These are phyloP conservation scores for Metarhizium rileyi DNA, from an alignment of 2,329 filamentous ascomycete genomes.

Conservation along the genomic window DNA sequence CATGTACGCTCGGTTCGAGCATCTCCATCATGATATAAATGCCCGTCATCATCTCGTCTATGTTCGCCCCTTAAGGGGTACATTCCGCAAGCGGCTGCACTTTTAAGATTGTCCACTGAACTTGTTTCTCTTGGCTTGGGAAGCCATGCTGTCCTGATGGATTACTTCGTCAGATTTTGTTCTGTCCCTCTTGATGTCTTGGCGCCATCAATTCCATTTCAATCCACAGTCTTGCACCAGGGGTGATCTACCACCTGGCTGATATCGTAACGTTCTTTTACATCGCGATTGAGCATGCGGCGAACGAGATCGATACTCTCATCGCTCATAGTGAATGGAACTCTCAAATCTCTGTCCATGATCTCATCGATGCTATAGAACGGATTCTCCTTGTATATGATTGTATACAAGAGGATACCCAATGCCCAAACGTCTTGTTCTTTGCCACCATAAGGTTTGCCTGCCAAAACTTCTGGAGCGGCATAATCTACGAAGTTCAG, in stretches of 20 bases:
- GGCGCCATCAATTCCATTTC: neutral
- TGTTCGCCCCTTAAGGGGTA: neutral
- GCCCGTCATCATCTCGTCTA: neutral
- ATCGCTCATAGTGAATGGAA: conserved; percentile 82
- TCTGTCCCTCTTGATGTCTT: neutral
- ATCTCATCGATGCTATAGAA: conserved; percentile 99
- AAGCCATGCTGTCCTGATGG: neutral
- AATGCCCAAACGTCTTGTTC: conserved; percentile 98
- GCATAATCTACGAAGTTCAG: conserved; percentile 67
- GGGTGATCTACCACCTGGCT: conserved; percentile 78
- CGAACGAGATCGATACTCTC: conserved; percentile 88
- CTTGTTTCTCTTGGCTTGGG: neutral
- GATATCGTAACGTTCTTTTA: conserved; percentile 75
- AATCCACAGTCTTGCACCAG: conserved; percentile 46
- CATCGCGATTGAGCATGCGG: conserved; percentile 85
- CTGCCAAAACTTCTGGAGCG: conserved; percentile 92
- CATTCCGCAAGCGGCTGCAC: neutral
- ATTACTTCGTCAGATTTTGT: neutral
- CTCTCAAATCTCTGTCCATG: conserved; percentile 88
- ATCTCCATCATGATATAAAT: neutral
- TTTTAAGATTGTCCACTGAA: neutral
- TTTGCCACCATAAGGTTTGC: conserved; percentile 84
- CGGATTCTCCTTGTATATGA: conserved; percentile 98
- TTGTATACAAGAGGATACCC: conserved; percentile 93
- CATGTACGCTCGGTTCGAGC: neutral